These are phyloP conservation scores for Saturnispora quitensis DNA, from an alignment of 805 yeast genomes.

Conservation along the genomic window DNA sequence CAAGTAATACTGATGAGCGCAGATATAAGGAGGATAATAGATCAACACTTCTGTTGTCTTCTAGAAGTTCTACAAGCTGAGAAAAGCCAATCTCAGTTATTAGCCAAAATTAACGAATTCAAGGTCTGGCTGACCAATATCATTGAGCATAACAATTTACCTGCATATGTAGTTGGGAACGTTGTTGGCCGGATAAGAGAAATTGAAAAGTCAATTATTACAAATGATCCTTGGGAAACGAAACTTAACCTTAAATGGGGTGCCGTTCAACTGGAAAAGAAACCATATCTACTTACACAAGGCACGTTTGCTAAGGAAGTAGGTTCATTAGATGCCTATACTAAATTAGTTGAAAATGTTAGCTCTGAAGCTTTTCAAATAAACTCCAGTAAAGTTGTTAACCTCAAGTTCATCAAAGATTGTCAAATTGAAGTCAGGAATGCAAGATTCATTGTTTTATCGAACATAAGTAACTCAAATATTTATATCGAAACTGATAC, in stretches of 20 bases:
- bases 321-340: background rate
- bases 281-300: background rate
- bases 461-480: background rate
- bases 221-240: background rate
- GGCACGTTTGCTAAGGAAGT: background rate
- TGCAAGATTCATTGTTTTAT: background rate
- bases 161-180: conserved; percentile 21
- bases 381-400: background rate
- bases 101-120: conserved; percentile 1
- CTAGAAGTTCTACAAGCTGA: background rate
- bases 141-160: conserved; percentile 12
- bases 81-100: background rate
- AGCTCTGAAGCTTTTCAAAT: background rate
- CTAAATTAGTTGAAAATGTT: background rate
- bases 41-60: conserved; percentile 6
- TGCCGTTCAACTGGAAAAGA: background rate
- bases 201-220: conserved; percentile 6
- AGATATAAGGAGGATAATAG: conserved; percentile 14
- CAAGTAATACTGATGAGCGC: conserved; percentile 9
- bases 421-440: background rate
- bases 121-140: conserved; percentile 15
- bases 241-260: background rate
- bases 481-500: background rate
- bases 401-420: background rate
- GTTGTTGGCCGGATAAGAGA: conserved; percentile 15